Evolutionary conservation across 2,329 filamentous ascomycete genomes (phyloP), one percentile per base, ranked within the genome.

Genomic region (Xylaria sp.): DNA sequence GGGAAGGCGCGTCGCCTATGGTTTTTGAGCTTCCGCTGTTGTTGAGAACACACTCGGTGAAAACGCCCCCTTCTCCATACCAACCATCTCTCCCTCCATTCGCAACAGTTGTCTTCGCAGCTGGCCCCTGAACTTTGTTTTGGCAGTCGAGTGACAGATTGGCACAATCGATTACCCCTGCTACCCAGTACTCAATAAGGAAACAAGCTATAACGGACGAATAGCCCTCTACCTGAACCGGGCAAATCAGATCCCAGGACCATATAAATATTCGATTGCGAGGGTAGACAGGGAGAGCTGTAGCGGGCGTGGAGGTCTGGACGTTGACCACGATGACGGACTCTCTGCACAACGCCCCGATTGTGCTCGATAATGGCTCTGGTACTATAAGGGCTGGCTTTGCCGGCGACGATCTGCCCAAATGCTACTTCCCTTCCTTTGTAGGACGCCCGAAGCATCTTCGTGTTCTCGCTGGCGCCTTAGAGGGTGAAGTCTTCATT

Each of bases 351-450:
- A 99, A 99, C 86, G 94, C 94, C 74, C 94, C 96, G 67, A 97
- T 99, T 81, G 96, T 99, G 79, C 92, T 99, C 77, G 96, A 99
- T 88, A 99, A 99, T 83, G 96, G 96, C 77, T 97, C 94, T 73
- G 96, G 96, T 72, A 99, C 96, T 4, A 98, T 99, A 79, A 90
- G 97, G 79, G 96, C 96, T 63, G 96, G 96, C 25, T 99, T 98
- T 79, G 96, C 96, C 41, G 96, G 96, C 74, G 94, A 97, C 76
- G 96, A 99, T 79, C 85, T 95, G 58, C 96, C 96, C 23, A 97
- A 97, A 84, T 97, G 93, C 84, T 97, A 92, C 84, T 99, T 99
- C 79, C 96, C 96, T 4, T 98, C 96, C 20, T 98, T 95, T 80
- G 96, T 99, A 70, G 96, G 96, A 61, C 90, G 96, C 74, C 96